Evolutionary conservation across 1,139 yeast species (phyloP), one percentile per base, ranked within the genome.

Genomic region (Sporopachydermia cereana): DNA sequence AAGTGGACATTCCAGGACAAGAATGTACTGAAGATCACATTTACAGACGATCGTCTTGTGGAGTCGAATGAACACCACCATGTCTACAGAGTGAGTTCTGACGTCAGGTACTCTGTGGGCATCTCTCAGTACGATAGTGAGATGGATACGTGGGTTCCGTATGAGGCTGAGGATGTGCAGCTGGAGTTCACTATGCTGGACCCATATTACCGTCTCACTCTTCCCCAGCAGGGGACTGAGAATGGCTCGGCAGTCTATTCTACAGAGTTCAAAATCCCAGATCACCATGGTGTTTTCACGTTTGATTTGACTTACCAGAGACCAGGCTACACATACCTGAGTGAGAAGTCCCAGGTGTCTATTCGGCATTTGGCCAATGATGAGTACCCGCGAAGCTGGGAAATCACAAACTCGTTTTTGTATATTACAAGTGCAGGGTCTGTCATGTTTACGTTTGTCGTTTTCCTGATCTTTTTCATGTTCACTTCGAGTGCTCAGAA

Each of bases 241-340:
- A 52, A 53, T 3, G 48, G 53, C 27, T 60, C 69, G 1, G 70
- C 72, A 25, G 58, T 66, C 29, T 79, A 78, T 55, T 61, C 71
- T 4, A 63, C 74, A 2, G 67, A 72, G 44, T 86, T 93, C 63
- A 73, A 74, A 46, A 66, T 88, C 43, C 98, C 98, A 21, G 97
- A 91, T 62, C 96, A 89, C 58, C 95, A 91, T 60, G 99, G 99
- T 48, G 84, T 91, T 76, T 93, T 88, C 65, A 85, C 96, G 2
- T 86, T 86, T 63, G 74, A 75, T 51, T 71, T 84, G 44, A 83
- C 83, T 56, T 89, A 89, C 68, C 76, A 76, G 62, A 78, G 95
- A 58, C 69, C 76, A n/a, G 97, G 97, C 5, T 69, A 74, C 53
- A 72, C 84, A 25, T 86, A 69, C 61, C 62, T 91, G 49, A 69